Conservation (phyloP, 495 filamentous ascomycete genomes). For the Annulohypoxylon moriforme region DNA sequence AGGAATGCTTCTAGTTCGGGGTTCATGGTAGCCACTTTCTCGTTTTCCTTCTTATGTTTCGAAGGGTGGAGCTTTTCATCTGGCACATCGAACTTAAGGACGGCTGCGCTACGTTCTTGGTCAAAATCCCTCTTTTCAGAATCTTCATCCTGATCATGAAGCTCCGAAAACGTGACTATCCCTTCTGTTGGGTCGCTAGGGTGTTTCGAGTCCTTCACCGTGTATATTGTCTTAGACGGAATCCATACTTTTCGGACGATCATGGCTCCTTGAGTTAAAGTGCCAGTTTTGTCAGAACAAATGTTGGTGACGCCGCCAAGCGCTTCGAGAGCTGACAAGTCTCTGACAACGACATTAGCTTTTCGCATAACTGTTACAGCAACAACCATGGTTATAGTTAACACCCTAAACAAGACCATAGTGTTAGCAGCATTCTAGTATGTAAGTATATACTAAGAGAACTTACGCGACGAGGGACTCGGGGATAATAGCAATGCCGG, state of each 20-base stretch:
- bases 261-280: constrained; percentile 81
- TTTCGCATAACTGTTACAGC: constrained; percentile 82
- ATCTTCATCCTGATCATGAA: constrained; percentile 39
- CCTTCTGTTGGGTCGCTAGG: constrained; percentile 70
- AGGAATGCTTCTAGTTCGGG: constrained; percentile 71
- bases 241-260: constrained; percentile 85
- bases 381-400: constrained; percentile 81
- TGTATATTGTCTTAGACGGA: constrained; percentile 67
- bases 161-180: constrained; percentile 56
- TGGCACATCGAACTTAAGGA: constrained; percentile 66
- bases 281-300: constrained; percentile 90
- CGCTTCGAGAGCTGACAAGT: constrained; percentile 80
- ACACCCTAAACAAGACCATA: constrained; percentile 52
- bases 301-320: constrained; percentile 89
- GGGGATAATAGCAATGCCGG: constrained; percentile 77
- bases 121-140: constrained; percentile 59
- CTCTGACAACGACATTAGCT: constrained; percentile 81
- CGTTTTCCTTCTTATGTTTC: constrained; percentile 39
- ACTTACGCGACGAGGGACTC: constrained; percentile 73
- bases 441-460: background rate
- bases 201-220: constrained; percentile 67
- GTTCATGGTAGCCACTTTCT: constrained; percentile 51
- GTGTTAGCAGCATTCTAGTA: constrained; percentile 1
- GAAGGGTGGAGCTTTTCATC: constrained; percentile 54
- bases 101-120: constrained; percentile 62